Evolutionary conservation across 257 asterid species (phyloP).

Genomic region (Fraxinus cuspidata): DNA sequence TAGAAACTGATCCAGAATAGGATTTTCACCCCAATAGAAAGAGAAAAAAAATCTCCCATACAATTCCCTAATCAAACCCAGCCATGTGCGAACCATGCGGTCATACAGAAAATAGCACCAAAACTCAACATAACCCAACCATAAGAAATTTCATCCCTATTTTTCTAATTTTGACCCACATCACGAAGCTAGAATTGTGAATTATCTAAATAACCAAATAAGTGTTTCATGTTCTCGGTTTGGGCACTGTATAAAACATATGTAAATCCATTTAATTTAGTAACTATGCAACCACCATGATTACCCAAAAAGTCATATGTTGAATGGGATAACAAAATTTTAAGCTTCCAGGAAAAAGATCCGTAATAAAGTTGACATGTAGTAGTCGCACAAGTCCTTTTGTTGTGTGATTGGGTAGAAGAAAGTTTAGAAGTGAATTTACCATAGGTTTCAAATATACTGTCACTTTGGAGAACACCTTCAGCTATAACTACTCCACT

Average conservation of each 20-base stretch:
- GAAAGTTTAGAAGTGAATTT: conserved; percentile 23
- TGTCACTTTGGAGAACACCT: conserved; percentile 59
- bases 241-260: neutral
- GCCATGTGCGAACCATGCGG: neutral
- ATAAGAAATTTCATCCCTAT: neutral
- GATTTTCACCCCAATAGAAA: neutral
- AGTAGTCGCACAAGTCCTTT: neutral
- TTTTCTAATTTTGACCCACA: neutral
- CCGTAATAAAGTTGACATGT: neutral
- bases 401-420: neutral
- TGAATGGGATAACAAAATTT: neutral
- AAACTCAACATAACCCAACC: neutral
- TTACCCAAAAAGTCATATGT: neutral
- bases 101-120: neutral
- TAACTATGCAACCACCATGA: neutral
- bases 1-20: neutral
- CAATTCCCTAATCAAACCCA: neutral
- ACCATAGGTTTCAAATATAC: conserved; percentile 68
- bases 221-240: neutral
- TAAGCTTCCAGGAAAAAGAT: neutral
- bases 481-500: conserved; percentile 98
- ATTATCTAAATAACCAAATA: neutral
- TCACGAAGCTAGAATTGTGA: neutral
- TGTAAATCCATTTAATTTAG: neutral
- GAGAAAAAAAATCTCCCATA: neutral